Evolutionary conservation across 2,329 filamentous ascomycete species (phyloP), one percentile per base, ranked within the genome.

Genomic region (Cercospora berteroae): DNA sequence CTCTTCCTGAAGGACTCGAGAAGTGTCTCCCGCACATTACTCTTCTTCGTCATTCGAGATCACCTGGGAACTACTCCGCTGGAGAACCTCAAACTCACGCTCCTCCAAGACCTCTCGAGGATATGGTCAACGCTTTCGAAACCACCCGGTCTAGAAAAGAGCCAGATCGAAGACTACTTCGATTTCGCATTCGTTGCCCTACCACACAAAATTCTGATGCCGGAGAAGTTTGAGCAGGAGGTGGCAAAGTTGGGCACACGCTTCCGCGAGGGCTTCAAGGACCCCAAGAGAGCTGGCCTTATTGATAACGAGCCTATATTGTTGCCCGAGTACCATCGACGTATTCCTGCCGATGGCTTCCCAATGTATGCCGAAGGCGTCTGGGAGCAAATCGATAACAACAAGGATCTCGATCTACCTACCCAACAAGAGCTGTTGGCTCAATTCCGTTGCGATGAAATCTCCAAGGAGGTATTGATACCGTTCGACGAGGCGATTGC

Each of bases 21-120:
- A 91, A 93, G 92, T 18, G 93, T 90, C 31, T 92, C 94, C 31
- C 88, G 94, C 71, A 98, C 94, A 12, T 88, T 99, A 60, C 86
- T 99, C 39, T 98, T 99, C 84, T 99, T 99, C 83, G 95, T 99
- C 73, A 97, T 99, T 76, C 93, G 95, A 79, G 95, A 99, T 79
- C 94, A 97, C 79, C 87, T 98, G 71, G 95, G 95, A 71, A 92
- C 88, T 58, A 99, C 95, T 0, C 95, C 95, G 9, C 86, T 99
- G 31, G 85, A 89, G 70, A 98, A 97, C 80, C 87, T 99, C 63
- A 91, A 93, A 77, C 91, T 92, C 75, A 99, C 95, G 1, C 82
- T 99, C 59, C 85, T 97, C 71, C 92, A 96, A 81, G 95, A 98
- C 79, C 85, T 99, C 69, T 89, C 89, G 60, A 92, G 94, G 78